phyloP scores from a whole-genome alignment of 208 protist species.

The Crithidia bombi region DNA sequence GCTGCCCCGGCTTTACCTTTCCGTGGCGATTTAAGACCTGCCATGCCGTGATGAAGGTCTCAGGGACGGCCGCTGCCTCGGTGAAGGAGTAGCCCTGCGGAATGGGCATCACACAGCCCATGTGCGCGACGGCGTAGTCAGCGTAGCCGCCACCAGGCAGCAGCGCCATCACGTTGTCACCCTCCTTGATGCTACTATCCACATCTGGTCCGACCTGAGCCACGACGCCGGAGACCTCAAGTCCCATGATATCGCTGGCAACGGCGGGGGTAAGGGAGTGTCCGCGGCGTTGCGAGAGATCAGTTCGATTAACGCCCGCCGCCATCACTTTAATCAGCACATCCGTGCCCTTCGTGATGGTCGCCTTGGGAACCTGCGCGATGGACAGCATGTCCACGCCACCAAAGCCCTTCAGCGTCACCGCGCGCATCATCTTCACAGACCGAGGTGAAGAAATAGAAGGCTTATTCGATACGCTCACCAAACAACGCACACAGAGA shows the following conservation, averaged over 20 bases:
- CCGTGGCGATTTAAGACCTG: slow-evolving; percentile 81
- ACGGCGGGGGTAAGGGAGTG: slow-evolving; percentile 83
- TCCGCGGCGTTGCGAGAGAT: slow-evolving; percentile 80
- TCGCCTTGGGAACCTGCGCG: slow-evolving; percentile 46
- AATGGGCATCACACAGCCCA: slow-evolving; percentile 71
- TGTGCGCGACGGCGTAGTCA: slow-evolving; percentile 79
- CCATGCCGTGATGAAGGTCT: slow-evolving; percentile 94
- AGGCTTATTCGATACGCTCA: no score
- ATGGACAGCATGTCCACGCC: slow-evolving; percentile 52
- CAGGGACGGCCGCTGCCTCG: slow-evolving; percentile 88
- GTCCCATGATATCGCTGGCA: slow-evolving; percentile 73
- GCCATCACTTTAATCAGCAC: slow-evolving; percentile 88
- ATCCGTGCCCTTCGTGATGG: slow-evolving; percentile 44
- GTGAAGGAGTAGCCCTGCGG: slow-evolving; percentile 82
- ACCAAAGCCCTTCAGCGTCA: slow-evolving; percentile 74
- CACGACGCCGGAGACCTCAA: slow-evolving; percentile 90
- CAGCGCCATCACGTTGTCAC: slow-evolving; percentile 89
- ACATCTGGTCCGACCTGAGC: slow-evolving; percentile 53
- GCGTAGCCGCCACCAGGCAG: slow-evolving; percentile 93
- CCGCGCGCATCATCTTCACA: slow-evolving; percentile 58
- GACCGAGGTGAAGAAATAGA: not conserved
- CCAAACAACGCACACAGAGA: no score
- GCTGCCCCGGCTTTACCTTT: slow-evolving; percentile 59
- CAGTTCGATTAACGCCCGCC: slow-evolving; percentile 87
- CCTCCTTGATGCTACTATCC: slow-evolving; percentile 63